Base-by-base conservation (phyloP, 1,139 yeast genomes). In the Neolecta irregularis region DNA sequence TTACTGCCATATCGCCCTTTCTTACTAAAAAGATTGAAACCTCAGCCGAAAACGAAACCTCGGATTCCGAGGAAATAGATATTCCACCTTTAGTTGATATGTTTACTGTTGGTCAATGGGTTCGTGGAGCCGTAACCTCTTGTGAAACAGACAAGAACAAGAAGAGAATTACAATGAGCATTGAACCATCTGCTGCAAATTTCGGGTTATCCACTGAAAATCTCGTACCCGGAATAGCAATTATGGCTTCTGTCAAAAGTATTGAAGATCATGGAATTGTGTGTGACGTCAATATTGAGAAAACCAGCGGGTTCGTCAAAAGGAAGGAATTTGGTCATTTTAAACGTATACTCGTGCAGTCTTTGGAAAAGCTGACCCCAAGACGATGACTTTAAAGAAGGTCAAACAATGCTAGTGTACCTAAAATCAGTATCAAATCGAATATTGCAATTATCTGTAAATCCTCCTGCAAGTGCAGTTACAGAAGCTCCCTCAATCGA, bases 231-330 rank as follows among this genome's bases (percentile, higher is more conserved):
- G 83, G 83, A 25, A 64, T 69, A 46, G 53, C 75, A 5, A 51
- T 88, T 2, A 98, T 88, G 57, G 83, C 74, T 20, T 64, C 81
- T 2, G 72, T 88, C 12, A 65, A 64, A 41, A 76, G 92, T 35
- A 58, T 80, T 17, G 96, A 88, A 62, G 98, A 88, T 51, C 94
- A 80, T 52, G 98, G 98, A 56, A 66, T 74, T 11, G 69, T 80
- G 40, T 58, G 85, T 35, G 77, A 74, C 47, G 56, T 78, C 20
- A 95, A 95, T 17, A 58, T 64, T 36, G 56, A 62, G 9, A 60
- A 56, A 6, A 42, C 66, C 11, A 57, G 71, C 15, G 96, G 93
- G 1, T 88, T 88, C 56, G 62, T 88, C 40, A 69, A 28, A 16
- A 28, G 22, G 7, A 93, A 2, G 73, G 72, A 26, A n/a, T 41